A percentile compares a stretch with the other conserved stretches of the same genome.
phyloP scores from a whole-genome alignment of 257 asterid genomes.

The Solanum chaucha region DNA sequence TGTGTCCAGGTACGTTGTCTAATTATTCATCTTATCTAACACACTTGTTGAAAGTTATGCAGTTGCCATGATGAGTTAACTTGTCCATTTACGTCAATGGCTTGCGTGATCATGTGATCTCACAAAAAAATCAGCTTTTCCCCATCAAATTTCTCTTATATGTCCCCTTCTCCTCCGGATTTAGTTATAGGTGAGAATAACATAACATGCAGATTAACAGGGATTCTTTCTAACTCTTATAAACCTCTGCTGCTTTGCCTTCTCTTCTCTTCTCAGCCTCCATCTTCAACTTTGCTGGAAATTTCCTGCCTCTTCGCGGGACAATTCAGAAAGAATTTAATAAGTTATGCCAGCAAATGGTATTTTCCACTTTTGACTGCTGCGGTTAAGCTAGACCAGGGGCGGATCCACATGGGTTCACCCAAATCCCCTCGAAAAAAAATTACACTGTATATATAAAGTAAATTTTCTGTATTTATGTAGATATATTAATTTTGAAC shows the following conservation, averaged over 20 bases:
- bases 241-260: background rate
- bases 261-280: background rate
- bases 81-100: background rate
- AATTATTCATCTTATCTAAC: conserved; percentile 3
- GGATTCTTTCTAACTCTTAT: background rate
- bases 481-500: background rate
- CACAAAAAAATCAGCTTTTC: background rate
- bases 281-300: background rate
- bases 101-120: background rate
- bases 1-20: conserved; percentile 83
- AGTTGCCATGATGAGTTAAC: conserved; percentile 5
- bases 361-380: background rate
- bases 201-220: background rate
- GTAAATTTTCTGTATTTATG: background rate
- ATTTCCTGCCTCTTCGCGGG: background rate
- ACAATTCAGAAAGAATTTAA: background rate
- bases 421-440: background rate
- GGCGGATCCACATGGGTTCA: background rate
- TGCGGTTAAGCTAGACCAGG: background rate
- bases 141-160: background rate
- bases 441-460: background rate
- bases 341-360: background rate
- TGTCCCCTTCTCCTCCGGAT: background rate
- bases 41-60: background rate
- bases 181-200: background rate